Base-by-base conservation (phyloP, 805 yeast species). In the Ogataea populi-albae region DNA sequence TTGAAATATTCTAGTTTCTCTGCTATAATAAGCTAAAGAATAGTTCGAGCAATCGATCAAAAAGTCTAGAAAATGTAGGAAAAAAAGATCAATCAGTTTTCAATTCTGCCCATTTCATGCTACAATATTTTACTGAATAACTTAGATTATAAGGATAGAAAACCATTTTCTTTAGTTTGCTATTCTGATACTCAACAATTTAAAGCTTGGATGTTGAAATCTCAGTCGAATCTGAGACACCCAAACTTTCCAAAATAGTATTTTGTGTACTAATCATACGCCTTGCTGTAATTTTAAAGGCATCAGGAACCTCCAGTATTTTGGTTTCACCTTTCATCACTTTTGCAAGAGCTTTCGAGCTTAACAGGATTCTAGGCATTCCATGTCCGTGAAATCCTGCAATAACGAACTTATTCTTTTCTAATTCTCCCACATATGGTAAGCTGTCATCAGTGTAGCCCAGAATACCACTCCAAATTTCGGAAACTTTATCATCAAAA, bases 311-410 rank as follows among this genome's bases (percentile, higher is more conserved):
- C 4, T 38, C 40, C n/a, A 47, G 20, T 2, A 35, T 22, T 11
- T 22, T 32, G 1, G 17, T 24, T 5, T 40, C 23, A 3, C 38
- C 41, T 6, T 33, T 4, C 12, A 49, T 34, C 15, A 20, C 20
- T 9, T 50, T 46, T 3, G 67, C 70, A 15, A 69, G 38, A 1
- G 68, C 69, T 37, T 65, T 62, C 10, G 69, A 71, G 26, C 60
- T 44, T 6, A 66, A 34, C 37, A 63, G 62, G 6, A 68, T 65
- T 26, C 75, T 54, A 23, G 76, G 74, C 75, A 71, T 69, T 17
- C 77, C 77, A 49, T 71, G 76, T 3, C 75, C 77, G 27, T 66
- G 64, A 50, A 68, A 71, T 0, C 77, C 77, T 4, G 75, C 74
- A 41, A 61, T 53, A n/a, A 65, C 52, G 38, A 49, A 69, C n/a